Evolutionary conservation across 2,329 filamentous ascomycete genomes (phyloP), one percentile per base, ranked within the genome.

Genomic region (Akanthomyces lecanii): DNA sequence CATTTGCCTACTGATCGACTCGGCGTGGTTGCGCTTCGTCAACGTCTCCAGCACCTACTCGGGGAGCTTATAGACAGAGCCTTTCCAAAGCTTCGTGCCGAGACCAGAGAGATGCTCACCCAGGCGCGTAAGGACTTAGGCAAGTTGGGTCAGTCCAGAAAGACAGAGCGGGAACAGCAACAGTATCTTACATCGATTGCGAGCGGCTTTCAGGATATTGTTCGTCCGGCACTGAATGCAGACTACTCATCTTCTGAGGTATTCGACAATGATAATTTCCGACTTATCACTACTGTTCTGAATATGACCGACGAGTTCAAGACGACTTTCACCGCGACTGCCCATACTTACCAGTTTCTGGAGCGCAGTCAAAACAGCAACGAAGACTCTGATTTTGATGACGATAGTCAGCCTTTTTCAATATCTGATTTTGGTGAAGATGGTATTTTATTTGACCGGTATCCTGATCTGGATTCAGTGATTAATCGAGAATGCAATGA

Each of bases 21-120:
- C 1, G 72, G 73, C 0, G 66, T 72, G 2, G 25, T 38, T 0
- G 67, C 70, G 0, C 67, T 75, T 1, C 67, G 67, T 2, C 51
- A 57, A 8, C 69, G 69, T 1, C 59, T 75, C 8, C 65, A 67
- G 0, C 63, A 70, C 10, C 66, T 75, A 0, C 66, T 75, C 0
- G 68, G 67, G 3, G 67, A 73, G 0, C 68, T 73, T 7, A 70
- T 72, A 1, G 66, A 66, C n/a, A 65, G 64, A 1, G 70, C 69
- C 23, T 74, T 73, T 23, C 69, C 69, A 5, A 65, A 63, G 10
- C 63, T 75, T 4, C 65, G 68, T 1, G 64, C 61, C 0, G 72
- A 73, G 10, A 65, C 67, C 16, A 45, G 56, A 21, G 44, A 63
- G 10, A 44, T 62, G 40, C 59, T 68, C 7, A 25, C 18, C 18